Base-by-base conservation (phyloP, 768 basidiomycete genomes). In the Amanita inopinata region DNA sequence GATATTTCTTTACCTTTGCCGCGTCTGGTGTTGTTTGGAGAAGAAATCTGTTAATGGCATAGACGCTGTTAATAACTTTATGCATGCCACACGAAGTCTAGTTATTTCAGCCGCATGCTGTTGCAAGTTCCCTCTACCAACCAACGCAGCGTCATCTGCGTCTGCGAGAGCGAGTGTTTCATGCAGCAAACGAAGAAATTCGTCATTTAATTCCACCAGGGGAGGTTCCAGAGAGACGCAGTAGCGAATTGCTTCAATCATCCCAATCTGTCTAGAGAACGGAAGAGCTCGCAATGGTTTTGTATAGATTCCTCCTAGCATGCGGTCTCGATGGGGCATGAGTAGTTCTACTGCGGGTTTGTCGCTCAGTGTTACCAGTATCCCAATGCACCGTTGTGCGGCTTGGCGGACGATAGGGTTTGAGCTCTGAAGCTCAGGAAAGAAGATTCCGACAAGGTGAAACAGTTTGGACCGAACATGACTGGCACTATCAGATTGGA, bases 1-100 rank as follows among this genome's bases (percentile, higher is more conserved):
- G 14, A 38, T 10, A 23, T 22, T 15, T 15, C 51, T 65, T 50
- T 57, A 92, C 92, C 82, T 81, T 56, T 91, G 84, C 7, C 96
- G 78, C 2, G 87, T 88, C 55, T 80, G 77, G 49, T 72, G 75
- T 55, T 93, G 91, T 49, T 82, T 75, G 3, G 80, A 75, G 60
- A 93, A 90, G 66, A 94, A 94, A 55, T 97, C 93, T 1, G 93
- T 87, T 50, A 90, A 73, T 1, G 86, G 84, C 86, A 98, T 91
- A 9, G 94, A 87, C 2, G 96, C 89, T 6, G 90, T 93, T 42
- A 99, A 62, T 22, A 99, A 65, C 58, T 84, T 84, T 60, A 99
- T 89, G 58, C 93, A 96, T 28, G 91, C 86, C 6, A 97, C 89
- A 11, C 96, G 79, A 37, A 98, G 77, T 55, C 89, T 89, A 48